Base-by-base conservation (phyloP, 1,139 yeast species). In the Yamadazyma mexicana region DNA sequence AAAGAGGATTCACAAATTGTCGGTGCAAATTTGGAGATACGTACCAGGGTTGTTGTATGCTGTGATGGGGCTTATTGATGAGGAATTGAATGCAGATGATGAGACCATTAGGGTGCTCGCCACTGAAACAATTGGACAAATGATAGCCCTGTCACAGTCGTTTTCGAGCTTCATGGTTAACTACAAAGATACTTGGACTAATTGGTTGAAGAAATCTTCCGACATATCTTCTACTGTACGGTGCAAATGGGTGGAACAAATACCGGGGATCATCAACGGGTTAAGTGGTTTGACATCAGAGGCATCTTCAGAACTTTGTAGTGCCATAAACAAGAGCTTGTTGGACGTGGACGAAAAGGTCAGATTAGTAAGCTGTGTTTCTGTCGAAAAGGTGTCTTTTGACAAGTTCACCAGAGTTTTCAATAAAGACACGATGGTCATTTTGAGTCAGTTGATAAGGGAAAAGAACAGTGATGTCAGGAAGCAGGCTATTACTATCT, bases 341-440 rank as follows among this genome's bases (percentile, higher is more conserved):
- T 70, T 85, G 32, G 97, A 91, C 59, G 67, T 82, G 0, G 91
- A 87, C 51, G 94, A 85, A 45, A 74, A 69, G 36, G 95, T 87
- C 1, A 72, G 97, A 46, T 65, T 78, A 23, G 64, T 74, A 1
- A 80, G 95, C 0, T 79, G 89, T 46, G 55, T 56, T 30, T 62
- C 79, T 1, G 52, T 81, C 18, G 61, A 69, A 20, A 55, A 60
- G 22, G 56, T 78, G 16, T 68, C 75, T 1, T 67, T 64, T 33
- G 59, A 57, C 27, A 53, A 64, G 5, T 64, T 78, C 42, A 64
- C 79, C 41, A 72, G 63, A 40, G 57, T 81, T 15, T 69, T 77
- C 39, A 73, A 66, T 42, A 62, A 65, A 16, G 58, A 74, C 2
- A 67, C 83, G 8, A 66, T 83, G 61, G 60, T 58, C 20, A 77